phyloP scores from a whole-genome alignment of 108 stramenopile species.

The Cyclostephanos invisitatus region DNA sequence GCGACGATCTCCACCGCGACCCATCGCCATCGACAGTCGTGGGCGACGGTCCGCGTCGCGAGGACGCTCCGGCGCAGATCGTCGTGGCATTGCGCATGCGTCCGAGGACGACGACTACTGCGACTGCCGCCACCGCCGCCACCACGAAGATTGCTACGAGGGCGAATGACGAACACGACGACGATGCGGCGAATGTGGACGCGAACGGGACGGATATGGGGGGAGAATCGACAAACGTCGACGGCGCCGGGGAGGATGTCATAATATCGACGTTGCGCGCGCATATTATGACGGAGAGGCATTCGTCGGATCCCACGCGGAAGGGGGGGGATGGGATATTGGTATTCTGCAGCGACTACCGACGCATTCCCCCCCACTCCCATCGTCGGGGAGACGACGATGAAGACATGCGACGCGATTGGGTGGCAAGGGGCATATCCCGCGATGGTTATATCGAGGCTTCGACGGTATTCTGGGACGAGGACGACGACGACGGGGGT shows the following conservation, averaged over 20 bases:
- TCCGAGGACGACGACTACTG: neutral
- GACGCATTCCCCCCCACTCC: neutral
- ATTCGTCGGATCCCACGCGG: neutral
- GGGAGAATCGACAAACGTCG: too few relatives aligned
- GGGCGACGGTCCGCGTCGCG: neutral
- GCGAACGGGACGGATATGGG: neutral
- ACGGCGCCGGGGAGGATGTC: too few relatives aligned
- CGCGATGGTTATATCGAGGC: neutral
- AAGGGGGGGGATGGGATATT: neutral
- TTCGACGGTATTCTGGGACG: neutral
- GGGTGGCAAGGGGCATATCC: neutral
- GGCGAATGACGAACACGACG: too few relatives aligned
- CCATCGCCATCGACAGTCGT: neutral
- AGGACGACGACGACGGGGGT: neutral
- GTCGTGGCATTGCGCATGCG: neutral
- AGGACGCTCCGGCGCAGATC: neutral
- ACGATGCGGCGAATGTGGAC: neutral
- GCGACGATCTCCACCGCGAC: too few relatives aligned
- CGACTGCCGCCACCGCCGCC: too few relatives aligned
- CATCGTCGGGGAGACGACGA: neutral
- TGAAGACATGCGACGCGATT: neutral
- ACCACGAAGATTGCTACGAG: neutral
- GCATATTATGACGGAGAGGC: neutral
- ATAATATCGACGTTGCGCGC: neutral
- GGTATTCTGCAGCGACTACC: neutral